Evolutionary conservation across 257 asterid species (phyloP).

Genomic region (Prunella vulgaris): DNA sequence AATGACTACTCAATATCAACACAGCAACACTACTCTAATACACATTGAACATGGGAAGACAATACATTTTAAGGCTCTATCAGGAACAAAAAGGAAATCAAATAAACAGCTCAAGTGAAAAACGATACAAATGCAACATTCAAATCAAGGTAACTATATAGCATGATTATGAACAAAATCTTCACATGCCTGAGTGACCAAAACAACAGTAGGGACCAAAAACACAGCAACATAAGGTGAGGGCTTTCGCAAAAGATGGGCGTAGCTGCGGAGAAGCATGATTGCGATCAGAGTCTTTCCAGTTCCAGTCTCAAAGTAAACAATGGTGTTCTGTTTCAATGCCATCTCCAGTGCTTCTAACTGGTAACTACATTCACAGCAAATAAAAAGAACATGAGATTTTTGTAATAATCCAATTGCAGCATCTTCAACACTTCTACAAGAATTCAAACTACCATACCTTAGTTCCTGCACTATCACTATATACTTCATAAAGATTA

Average conservation of each 20-base stretch:
- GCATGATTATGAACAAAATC: not conserved
- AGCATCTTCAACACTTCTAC: not conserved
- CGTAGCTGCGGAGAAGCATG: conserved; percentile 77
- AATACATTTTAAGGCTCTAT: not conserved
- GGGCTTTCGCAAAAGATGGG: conserved; percentile 53
- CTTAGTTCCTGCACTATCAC: not conserved
- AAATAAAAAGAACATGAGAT: not conserved
- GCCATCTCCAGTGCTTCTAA: conserved; percentile 75
- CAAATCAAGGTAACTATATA: not conserved
- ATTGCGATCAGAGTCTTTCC: conserved; percentile 78
- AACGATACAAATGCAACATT: no score
- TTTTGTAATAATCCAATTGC: not conserved
- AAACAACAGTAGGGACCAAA: conserved; percentile 77
- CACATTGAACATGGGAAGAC: not conserved
- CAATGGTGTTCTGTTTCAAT: conserved; percentile 59
- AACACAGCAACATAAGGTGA: conserved; percentile 58
- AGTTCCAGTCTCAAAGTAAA: conserved; percentile 75
- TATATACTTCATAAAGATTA: not conserved
- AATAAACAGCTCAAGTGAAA: not conserved
- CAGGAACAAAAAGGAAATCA: not conserved
- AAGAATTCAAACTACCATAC: not conserved
- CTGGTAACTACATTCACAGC: conserved; percentile 55
- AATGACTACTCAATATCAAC: not conserved
- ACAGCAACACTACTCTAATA: not conserved
- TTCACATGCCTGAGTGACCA: conserved; percentile 61